Percentiles rank a stretch among this genome's conserved stretches.
phyloP scores from a whole-genome alignment of 2,329 filamentous ascomycete genomes.

The Fusarium sp. region DNA sequence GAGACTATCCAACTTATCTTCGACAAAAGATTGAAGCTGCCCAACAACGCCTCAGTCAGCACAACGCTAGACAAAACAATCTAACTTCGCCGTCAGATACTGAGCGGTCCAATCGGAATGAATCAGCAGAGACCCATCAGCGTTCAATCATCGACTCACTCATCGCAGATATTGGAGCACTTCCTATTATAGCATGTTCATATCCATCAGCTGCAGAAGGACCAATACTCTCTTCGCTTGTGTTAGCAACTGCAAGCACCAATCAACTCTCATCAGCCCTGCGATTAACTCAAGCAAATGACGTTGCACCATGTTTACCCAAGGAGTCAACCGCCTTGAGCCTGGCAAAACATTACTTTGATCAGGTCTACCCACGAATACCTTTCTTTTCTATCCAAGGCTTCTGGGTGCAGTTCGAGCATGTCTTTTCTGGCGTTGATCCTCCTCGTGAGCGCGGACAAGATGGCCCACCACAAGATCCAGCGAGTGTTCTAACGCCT shows the following conservation, averaged over 20 bases:
- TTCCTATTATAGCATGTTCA: background rate
- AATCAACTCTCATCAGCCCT: background rate
- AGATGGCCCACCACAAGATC: background rate
- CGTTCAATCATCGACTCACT: slow-evolving; percentile 8
- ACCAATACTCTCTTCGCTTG: background rate
- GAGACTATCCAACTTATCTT: background rate
- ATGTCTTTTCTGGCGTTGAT: background rate
- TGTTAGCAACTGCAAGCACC: slow-evolving; percentile 3
- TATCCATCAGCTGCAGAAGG: background rate
- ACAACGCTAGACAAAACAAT: background rate
- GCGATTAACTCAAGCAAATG: background rate
- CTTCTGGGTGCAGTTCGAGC: slow-evolving; percentile 9
- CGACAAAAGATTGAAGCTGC: background rate
- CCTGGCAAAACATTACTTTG: background rate
- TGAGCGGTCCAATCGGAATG: background rate
- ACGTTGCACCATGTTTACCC: background rate
- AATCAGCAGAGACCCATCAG: background rate
- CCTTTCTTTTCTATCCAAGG: slow-evolving; percentile 17
- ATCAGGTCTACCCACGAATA: background rate
- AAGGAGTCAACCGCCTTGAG: background rate
- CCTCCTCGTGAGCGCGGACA: background rate
- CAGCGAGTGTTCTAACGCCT: background rate
- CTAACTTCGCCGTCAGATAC: background rate
- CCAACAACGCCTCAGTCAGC: background rate
- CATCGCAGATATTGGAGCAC: background rate